These are phyloP conservation scores for Coprinellus aureogranulatus DNA, from an alignment of 768 basidiomycete genomes.

Conservation along the genomic window DNA sequence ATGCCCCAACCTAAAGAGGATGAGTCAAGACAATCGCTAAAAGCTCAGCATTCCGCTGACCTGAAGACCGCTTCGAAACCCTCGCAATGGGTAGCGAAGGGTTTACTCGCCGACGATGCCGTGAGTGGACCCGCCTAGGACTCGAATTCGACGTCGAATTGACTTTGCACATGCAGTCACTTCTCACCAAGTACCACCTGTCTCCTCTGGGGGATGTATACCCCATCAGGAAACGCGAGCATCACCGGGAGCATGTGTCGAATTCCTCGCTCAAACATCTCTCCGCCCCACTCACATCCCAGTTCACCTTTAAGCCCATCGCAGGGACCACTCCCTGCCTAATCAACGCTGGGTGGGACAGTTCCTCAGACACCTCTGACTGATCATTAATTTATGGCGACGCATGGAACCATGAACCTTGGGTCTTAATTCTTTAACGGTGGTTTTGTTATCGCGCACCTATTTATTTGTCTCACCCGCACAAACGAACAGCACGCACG, in stretches of 20 bases:
- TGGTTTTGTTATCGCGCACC: neutral
- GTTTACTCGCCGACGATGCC: conserved; percentile 3
- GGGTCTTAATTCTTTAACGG: neutral
- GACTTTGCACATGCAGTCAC: conserved; percentile 2
- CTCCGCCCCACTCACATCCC: conserved; percentile 21
- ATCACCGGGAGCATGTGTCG: conserved; percentile 20
- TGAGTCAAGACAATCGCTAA: too few species aligned
- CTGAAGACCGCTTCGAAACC: neutral
- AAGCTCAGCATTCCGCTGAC: neutral
- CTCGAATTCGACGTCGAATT: neutral
- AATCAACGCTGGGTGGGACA: conserved; percentile 58
- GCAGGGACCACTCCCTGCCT: conserved; percentile 47
- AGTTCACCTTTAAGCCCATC: conserved; percentile 16
- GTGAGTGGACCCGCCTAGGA: conserved; percentile 3
- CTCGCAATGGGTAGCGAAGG: conserved; percentile 1
- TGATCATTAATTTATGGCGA: neutral
- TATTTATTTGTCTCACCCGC: neutral
- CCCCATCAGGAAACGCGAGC: too few species aligned
- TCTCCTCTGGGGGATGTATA: conserved; percentile 20
- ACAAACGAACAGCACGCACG: neutral
- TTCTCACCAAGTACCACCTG: conserved; percentile 2
- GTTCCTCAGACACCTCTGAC: conserved; percentile 22
- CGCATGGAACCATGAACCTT: neutral
- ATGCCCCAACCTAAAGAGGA: neutral
- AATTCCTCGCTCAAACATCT: conserved; percentile 10